Evolutionary conservation across 345 rosid species (phyloP).

Genomic region (Populus nigra): DNA sequence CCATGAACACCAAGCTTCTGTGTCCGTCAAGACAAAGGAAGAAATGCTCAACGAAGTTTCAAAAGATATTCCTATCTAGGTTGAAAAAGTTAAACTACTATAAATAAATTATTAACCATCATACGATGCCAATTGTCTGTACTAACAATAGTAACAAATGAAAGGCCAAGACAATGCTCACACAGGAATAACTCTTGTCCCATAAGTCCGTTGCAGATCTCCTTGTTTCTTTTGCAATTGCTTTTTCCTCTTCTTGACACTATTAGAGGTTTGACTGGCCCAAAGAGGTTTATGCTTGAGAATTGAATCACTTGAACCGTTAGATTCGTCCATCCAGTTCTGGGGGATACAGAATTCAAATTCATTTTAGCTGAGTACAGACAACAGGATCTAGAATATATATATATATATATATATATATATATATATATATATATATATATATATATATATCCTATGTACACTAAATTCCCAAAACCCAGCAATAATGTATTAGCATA

Average conservation of each 20-base stretch:
- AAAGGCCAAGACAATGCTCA: slow-evolving; percentile 37
- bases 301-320: slow-evolving; percentile 68
- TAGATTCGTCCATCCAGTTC: slow-evolving; percentile 83
- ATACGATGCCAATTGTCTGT: neutral
- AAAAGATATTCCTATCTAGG: neutral
- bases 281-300: slow-evolving; percentile 94
- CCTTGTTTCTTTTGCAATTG: slow-evolving; percentile 60
- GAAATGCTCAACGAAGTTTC: neutral
- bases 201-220: slow-evolving; percentile 75
- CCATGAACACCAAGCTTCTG: neutral
- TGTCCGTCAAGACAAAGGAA: neutral
- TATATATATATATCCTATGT: neutral
- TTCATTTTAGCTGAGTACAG: slow-evolving; percentile 21
- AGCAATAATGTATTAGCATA: slow-evolving; percentile 6
- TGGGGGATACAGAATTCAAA: slow-evolving; percentile 36
- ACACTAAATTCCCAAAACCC: neutral
- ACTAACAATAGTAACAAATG: slow-evolving; percentile 5
- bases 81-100: neutral
- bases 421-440: neutral
- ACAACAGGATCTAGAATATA: neutral
- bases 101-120: neutral
- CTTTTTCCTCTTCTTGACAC: slow-evolving; percentile 42
- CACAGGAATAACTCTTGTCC: slow-evolving; percentile 99
- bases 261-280: slow-evolving; percentile 60
- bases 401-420: too few relatives aligned